Conservation (phyloP, 176 grass and related monocot genomes). For the Aegilops sharonensis region DNA sequence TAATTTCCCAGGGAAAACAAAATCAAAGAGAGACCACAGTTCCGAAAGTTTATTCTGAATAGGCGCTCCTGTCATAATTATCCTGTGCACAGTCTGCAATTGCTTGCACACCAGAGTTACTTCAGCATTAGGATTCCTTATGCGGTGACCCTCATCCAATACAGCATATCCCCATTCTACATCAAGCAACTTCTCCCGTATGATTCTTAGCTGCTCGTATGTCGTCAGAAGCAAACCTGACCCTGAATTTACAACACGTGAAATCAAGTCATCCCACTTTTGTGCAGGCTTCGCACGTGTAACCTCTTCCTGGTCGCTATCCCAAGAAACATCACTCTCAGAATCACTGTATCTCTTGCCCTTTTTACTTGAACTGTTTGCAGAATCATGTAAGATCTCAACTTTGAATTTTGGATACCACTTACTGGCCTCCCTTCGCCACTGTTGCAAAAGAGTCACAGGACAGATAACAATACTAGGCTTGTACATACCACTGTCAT, state of each 20-base stretch:
- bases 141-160: constrained; percentile 89
- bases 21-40: constrained; percentile 98
- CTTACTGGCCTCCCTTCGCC: constrained; percentile 69
- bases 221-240: constrained; percentile 89
- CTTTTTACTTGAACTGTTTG: constrained; percentile 46
- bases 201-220: constrained; percentile 82
- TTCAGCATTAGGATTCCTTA: constrained; percentile 96
- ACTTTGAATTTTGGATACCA: constrained; percentile 95
- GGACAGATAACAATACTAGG: constrained; percentile 84
- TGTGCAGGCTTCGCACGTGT: constrained; percentile 41
- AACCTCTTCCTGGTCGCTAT: constrained; percentile 54
- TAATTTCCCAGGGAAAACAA: constrained; percentile 96
- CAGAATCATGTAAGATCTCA: constrained; percentile 85
- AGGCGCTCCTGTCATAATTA: constrained; percentile 96
- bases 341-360: constrained; percentile 53
- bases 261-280: constrained; percentile 89
- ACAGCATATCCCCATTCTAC: constrained; percentile 91
- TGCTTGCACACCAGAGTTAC: constrained; percentile 92
- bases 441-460: constrained; percentile 82
- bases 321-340: constrained; percentile 67
- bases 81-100: constrained; percentile 81
- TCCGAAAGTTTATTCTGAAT: constrained; percentile 97
- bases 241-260: constrained; percentile 62
- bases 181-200: constrained; percentile 73
- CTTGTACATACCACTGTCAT: constrained; percentile 80